Percentiles rank a stretch among this genome's conserved stretches.
Conservation (phyloP, 805 yeast genomes). For the Cyberlindnera samutprakarnensis region DNA sequence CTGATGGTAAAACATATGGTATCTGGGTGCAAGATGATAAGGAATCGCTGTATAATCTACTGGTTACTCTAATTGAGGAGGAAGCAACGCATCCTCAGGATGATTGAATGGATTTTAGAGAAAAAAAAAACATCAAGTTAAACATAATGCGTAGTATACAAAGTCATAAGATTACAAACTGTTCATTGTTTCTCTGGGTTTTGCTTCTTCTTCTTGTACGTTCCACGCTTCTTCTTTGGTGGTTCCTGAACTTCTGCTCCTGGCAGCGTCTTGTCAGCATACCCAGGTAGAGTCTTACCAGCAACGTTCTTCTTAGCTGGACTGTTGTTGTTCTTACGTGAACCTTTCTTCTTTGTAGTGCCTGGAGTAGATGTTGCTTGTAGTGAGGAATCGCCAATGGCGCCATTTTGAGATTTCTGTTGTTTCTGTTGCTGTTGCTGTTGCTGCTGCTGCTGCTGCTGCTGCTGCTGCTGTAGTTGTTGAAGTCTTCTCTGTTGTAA, state of each 20-base stretch:
- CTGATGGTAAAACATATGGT: constrained; percentile 66
- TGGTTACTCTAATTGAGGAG: constrained; percentile 21
- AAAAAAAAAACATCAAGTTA: no score
- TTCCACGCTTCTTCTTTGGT: constrained; percentile 23
- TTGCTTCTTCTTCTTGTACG: constrained; percentile 23
- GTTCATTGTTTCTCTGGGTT: no score
- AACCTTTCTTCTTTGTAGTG: constrained; percentile 13
- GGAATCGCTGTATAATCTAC: constrained; percentile 43
- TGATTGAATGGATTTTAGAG: no score
- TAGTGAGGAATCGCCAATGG: neutral
- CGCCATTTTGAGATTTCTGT: no score
- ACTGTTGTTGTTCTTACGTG: constrained; percentile 12
- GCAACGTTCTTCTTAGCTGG: constrained; percentile 17
- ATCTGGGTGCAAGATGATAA: constrained; percentile 76
- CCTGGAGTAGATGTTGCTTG: constrained; percentile 1
- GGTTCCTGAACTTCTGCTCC: constrained; percentile 13
- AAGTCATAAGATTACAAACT: no score
- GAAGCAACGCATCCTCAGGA: neutral
- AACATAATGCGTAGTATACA: no score
- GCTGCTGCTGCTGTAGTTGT: constrained; percentile 22
- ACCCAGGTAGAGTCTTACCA: constrained; percentile 19
- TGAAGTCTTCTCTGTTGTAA: constrained; percentile 25
- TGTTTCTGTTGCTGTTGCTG: constrained; percentile 23
- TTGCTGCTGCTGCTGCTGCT: constrained; percentile 18
- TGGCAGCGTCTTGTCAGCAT: constrained; percentile 19